Evolutionary conservation across 1,139 yeast genomes (phyloP).

Genomic region (Lodderomyces jiufengensis): DNA sequence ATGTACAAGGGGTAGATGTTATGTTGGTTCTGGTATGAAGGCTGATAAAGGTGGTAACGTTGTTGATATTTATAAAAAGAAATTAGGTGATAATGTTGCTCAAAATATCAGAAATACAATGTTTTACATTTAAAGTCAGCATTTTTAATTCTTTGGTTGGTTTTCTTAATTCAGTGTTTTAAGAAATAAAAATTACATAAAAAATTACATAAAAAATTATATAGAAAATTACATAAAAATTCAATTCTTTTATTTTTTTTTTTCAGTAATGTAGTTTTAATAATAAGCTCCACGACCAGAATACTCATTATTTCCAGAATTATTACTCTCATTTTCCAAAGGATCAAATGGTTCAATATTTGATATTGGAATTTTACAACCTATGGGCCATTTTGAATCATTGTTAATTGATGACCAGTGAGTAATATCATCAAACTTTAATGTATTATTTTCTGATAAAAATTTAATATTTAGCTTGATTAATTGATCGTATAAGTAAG

Average conservation of each 20-base stretch:
- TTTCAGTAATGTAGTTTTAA: conserved; percentile 3
- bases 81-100: conserved; percentile 11
- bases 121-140: conserved; percentile 12
- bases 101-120: conserved; percentile 10
- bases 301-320: conserved; percentile 7
- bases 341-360: conserved; percentile 15
- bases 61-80: conserved; percentile 3
- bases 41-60: conserved; percentile 7
- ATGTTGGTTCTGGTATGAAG: conserved; percentile 8
- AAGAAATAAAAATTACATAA: too few species aligned
- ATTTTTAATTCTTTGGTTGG: too few species aligned
- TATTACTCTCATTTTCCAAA: neutral
- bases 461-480: conserved; percentile 36
- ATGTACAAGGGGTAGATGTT: conserved; percentile 14
- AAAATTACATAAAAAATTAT: too few species aligned
- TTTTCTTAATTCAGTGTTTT: too few species aligned
- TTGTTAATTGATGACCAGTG: conserved; percentile 35
- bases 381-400: conserved; percentile 47
- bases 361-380: conserved; percentile 35
- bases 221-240: too few species aligned
- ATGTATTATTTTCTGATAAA: conserved; percentile 42
- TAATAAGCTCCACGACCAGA: conserved; percentile 15
- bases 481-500: conserved; percentile 38
- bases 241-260: too few species aligned
- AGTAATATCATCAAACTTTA: conserved; percentile 36